phyloP scores from a whole-genome alignment of 495 filamentous ascomycete genomes.

The Cryomyces minteri region DNA sequence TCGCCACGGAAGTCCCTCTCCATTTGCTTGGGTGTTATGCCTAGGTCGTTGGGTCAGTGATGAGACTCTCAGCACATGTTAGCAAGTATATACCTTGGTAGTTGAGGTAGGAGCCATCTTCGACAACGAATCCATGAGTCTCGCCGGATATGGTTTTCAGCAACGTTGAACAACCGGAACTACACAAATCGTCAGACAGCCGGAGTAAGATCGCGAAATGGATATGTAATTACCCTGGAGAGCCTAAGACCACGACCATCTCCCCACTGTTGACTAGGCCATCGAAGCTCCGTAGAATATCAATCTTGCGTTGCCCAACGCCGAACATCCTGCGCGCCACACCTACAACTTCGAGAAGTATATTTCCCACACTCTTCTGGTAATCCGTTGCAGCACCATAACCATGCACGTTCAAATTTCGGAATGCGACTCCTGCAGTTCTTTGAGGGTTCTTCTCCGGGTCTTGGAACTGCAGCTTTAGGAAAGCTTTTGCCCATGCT shows the following conservation, averaged over 20 bases:
- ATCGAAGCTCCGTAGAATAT: constrained; percentile 29
- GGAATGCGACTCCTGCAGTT: constrained; percentile 26
- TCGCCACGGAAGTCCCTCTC: constrained; percentile 24
- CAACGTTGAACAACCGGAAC: constrained; percentile 51
- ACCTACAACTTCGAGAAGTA: constrained; percentile 16
- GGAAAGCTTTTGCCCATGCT: constrained; percentile 35
- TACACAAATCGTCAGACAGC: constrained; percentile 6
- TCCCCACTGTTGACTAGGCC: constrained; percentile 10
- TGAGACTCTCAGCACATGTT: background rate
- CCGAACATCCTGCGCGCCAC: constrained; percentile 23
- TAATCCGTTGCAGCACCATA: constrained; percentile 29
- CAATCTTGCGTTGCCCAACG: constrained; percentile 35
- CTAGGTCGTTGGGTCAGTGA: constrained; percentile 2
- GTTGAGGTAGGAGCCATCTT: constrained; percentile 19
- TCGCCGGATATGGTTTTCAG: constrained; percentile 56
- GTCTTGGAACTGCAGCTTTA: constrained; percentile 18
- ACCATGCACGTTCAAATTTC: constrained; percentile 30
- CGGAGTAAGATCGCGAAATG: background rate
- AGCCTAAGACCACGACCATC: constrained; percentile 11
- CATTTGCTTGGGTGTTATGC: constrained; percentile 22
- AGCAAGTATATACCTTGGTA: constrained; percentile 15
- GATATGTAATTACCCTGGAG: background rate
- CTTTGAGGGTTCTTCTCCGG: constrained; percentile 11
- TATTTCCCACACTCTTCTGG: constrained; percentile 24
- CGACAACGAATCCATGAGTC: constrained; percentile 30